Evolutionary conservation across 805 yeast species (phyloP).

Genomic region (Candida endomychidarum): DNA sequence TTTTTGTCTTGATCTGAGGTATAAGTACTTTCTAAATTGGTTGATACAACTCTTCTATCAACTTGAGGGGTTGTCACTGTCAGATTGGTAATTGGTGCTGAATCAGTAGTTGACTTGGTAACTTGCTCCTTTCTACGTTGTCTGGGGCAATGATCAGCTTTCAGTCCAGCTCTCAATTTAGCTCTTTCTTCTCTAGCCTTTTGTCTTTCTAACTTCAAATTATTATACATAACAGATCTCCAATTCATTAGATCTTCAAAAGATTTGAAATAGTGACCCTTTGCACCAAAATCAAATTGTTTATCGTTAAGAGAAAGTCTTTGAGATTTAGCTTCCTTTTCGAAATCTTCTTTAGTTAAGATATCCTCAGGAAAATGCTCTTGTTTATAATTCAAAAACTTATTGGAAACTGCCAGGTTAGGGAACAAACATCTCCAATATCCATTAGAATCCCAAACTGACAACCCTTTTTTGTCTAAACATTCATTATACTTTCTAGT

Average conservation of each 20-base stretch:
- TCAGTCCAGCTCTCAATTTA: conserved; percentile 1
- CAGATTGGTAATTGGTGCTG: too few species aligned
- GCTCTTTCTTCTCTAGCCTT: conserved; percentile 10
- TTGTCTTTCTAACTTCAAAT: conserved; percentile 39
- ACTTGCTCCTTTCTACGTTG: too few species aligned
- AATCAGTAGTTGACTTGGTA: background rate
- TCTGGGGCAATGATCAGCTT: too few species aligned
- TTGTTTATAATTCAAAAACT: conserved; percentile 27
- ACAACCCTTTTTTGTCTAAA: conserved; percentile 59
- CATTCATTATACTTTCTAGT: conserved; percentile 62
- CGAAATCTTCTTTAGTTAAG: conserved; percentile 61
- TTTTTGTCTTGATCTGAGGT: conserved; percentile 24
- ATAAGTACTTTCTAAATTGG: conserved; percentile 10
- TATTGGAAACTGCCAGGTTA: conserved; percentile 36
- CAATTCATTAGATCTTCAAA: conserved; percentile 67
- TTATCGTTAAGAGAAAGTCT: conserved; percentile 12
- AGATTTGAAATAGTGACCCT: conserved; percentile 63
- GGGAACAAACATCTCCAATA: conserved; percentile 93
- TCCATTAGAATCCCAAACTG: conserved; percentile 83
- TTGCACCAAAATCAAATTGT: conserved; percentile 40
- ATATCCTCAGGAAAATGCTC: conserved; percentile 27
- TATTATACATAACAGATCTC: conserved; percentile 54
- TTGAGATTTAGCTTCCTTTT: conserved; percentile 23
- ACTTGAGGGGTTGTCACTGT: too few species aligned
- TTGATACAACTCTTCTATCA: conserved; percentile 11